These are phyloP conservation scores for Saccharomyces kudriavzevii DNA, from an alignment of 805 yeast species.

Conservation along the genomic window DNA sequence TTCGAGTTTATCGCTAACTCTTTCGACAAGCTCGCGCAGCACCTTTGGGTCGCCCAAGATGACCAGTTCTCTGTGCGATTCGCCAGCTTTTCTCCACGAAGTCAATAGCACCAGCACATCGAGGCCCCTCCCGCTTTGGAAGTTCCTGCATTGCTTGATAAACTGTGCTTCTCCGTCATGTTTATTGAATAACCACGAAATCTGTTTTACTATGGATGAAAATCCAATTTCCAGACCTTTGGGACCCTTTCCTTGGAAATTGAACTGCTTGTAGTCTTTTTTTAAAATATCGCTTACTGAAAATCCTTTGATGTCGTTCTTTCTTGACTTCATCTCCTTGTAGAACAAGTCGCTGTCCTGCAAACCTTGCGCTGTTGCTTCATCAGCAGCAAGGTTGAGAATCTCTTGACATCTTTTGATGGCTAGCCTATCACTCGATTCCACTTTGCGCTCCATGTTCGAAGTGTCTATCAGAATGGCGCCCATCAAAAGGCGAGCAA, in stretches of 20 bases:
- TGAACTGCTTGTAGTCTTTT: slow-evolving; percentile 80
- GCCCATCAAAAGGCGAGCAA: slow-evolving; percentile 45
- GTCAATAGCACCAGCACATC: slow-evolving; percentile 44
- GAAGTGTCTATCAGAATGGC: slow-evolving; percentile 75
- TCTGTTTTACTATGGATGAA: slow-evolving; percentile 61
- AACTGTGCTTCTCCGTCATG: slow-evolving; percentile 25
- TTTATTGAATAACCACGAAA: slow-evolving; percentile 41
- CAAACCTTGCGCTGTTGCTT: not conserved
- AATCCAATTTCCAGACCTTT: slow-evolving; percentile 50
- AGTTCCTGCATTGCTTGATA: slow-evolving; percentile 16
- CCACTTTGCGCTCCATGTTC: slow-evolving; percentile 57
- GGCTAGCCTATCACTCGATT: slow-evolving; percentile 46
- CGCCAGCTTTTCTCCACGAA: slow-evolving; percentile 30
- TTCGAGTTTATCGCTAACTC: not conserved
- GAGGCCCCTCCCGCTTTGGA: slow-evolving; percentile 28
- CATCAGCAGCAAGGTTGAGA: slow-evolving; percentile 4
- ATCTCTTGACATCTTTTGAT: slow-evolving; percentile 32
- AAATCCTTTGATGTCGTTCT: slow-evolving; percentile 57
- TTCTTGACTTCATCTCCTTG: slow-evolving; percentile 38
- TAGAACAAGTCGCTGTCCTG: slow-evolving; percentile 22
- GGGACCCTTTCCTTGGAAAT: slow-evolving; percentile 27
- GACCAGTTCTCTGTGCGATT: slow-evolving; percentile 40
- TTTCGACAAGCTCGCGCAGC: not conserved
- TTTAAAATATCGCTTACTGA: slow-evolving; percentile 52
- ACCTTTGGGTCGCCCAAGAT: slow-evolving; percentile 10